phyloP scores from a whole-genome alignment of 495 filamentous ascomycete species.

The Talaromyces ruber region DNA sequence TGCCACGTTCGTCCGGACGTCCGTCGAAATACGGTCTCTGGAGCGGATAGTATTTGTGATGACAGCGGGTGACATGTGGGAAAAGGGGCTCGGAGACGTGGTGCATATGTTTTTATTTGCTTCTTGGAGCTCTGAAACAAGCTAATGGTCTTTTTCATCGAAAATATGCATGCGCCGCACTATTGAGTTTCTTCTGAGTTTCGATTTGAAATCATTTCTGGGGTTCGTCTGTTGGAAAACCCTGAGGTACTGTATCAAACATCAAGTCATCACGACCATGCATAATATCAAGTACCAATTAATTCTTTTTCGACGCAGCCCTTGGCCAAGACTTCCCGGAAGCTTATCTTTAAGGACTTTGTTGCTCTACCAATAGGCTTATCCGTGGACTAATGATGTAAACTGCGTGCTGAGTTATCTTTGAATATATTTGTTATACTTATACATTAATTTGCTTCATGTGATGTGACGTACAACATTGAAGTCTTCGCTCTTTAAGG shows the following conservation, averaged over 20 bases:
- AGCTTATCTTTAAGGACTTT: background rate
- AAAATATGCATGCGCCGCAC: background rate
- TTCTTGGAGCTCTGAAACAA: background rate
- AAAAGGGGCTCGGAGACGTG: background rate
- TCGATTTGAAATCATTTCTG: background rate
- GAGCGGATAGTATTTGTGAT: background rate
- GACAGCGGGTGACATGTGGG: background rate
- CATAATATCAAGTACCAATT: background rate
- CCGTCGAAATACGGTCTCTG: background rate
- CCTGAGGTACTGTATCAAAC: background rate
- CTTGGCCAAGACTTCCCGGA: background rate
- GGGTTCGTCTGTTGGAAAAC: background rate
- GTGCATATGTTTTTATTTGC: background rate
- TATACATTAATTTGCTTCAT: no score
- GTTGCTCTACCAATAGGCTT: background rate
- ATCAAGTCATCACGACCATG: background rate
- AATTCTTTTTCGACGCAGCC: background rate
- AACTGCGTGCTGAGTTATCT: background rate
- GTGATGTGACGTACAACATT: no score
- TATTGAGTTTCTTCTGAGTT: background rate
- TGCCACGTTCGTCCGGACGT: background rate
- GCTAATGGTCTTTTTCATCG: background rate
- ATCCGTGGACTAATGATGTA: background rate
- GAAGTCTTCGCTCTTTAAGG: no score
- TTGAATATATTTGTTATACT: background rate